Evolutionary conservation across 2,329 filamentous ascomycete species (phyloP), one percentile per base, ranked within the genome.

Genomic region (Fusarium humuli): DNA sequence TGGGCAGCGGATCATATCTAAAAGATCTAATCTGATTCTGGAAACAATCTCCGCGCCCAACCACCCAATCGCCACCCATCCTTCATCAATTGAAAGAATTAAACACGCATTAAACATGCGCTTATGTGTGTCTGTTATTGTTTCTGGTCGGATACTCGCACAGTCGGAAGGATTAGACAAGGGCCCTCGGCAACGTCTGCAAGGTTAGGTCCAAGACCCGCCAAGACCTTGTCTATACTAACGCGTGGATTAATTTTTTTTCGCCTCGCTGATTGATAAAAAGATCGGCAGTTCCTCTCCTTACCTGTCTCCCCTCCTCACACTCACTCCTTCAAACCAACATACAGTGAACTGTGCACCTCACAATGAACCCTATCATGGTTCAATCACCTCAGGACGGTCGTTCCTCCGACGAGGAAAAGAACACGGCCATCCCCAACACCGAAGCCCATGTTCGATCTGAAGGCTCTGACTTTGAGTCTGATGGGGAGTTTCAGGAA

Each of bases 401-500:
- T 40, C 55, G 57, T 8, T 56, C 57, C 4, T 60, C 49, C 34
- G 57, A 60, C 2, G 57, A 60, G 23, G 57, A 60, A 6, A 60
- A 60, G 41, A 46, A 60, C 25, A 32, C 20, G 14, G 57, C 11
- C 13, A 20, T 60, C 1, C 49, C 49, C 0, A 41, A 56, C 6
- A 60, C 57, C 1, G 23, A 53, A 52, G 25, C 67, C 62, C 6
- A 47, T 70, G 52, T 27, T 48, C 49, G 34, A 42, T 27, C 16
- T 41, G 25, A 32, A 30, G 23, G 22, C 30, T 57, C 60, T 20
- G 49, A 46, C 42, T 53, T 53, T 47, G 60, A 63, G 20, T 61
- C 60, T 3, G 60, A 63, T 7, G 61, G 48, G 6, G 68, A 72
- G 18, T 75, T 69, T 53, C 79, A 81, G 62, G 73, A 76, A 1